These are phyloP conservation scores for Plasmopara viticola DNA, from an alignment of 352 stramenopile species.

Conservation along the genomic window DNA sequence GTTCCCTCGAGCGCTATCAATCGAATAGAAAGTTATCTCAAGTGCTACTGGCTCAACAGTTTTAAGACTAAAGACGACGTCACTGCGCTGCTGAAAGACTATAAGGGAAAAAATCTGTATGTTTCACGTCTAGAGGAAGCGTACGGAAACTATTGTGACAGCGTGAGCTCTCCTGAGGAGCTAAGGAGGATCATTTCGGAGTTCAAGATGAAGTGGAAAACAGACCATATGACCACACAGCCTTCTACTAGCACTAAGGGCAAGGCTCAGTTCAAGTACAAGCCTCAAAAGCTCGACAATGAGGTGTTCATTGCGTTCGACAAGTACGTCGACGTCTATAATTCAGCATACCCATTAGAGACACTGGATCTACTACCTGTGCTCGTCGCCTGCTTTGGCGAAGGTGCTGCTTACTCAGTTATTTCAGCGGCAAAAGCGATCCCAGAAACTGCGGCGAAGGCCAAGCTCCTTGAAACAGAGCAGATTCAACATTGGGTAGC, in stretches of 20 bases:
- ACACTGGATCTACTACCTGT: background rate
- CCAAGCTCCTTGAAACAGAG: no score
- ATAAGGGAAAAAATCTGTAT: background rate
- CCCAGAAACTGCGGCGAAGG: background rate
- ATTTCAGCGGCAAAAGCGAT: background rate
- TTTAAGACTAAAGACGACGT: background rate
- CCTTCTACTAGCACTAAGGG: background rate
- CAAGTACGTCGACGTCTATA: background rate
- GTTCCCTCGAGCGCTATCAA: background rate
- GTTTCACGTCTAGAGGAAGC: background rate
- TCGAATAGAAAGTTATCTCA: background rate
- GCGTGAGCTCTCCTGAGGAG: background rate
- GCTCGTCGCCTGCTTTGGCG: background rate
- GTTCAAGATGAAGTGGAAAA: background rate
- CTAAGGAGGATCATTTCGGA: background rate
- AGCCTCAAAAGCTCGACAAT: background rate
- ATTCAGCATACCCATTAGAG: background rate
- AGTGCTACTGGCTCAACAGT: background rate
- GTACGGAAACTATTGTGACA: background rate
- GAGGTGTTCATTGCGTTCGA: background rate
- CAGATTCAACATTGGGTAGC: no score
- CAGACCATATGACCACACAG: background rate
- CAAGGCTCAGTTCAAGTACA: background rate
- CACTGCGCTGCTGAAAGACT: background rate
- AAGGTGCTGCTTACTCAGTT: background rate